Percentiles rank a stretch among this genome's conserved stretches.
These are phyloP conservation scores for Persicaria maculosa DNA, from an alignment of 148 eudicot species.

Conservation along the genomic window DNA sequence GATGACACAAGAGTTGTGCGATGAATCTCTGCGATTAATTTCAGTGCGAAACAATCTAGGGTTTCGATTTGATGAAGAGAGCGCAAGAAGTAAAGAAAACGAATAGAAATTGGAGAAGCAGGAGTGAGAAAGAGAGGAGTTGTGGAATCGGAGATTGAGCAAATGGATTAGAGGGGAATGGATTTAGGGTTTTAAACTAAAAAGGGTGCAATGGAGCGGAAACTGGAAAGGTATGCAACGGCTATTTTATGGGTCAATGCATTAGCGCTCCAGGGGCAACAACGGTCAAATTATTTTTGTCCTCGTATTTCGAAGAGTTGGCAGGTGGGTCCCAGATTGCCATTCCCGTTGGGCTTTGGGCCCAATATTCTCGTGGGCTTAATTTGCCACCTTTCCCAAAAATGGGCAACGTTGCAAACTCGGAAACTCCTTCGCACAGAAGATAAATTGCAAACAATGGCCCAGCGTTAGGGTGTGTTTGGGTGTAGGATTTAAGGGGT, in stretches of 20 bases:
- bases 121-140: not conserved
- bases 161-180: not conserved
- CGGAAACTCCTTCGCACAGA: too few species aligned
- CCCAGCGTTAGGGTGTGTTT: too few species aligned
- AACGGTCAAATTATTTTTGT: not conserved
- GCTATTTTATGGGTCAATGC: not conserved
- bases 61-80: not conserved
- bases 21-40: not conserved
- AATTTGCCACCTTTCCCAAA: too few species aligned
- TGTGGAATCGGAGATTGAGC: conserved; percentile 2
- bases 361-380: not conserved
- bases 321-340: not conserved
- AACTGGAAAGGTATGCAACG: not conserved
- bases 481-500: too few species aligned
- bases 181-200: conserved; percentile 7
- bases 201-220: not conserved
- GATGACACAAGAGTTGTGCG: not conserved
- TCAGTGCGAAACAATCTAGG: not conserved
- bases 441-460: too few species aligned
- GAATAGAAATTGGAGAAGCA: not conserved
- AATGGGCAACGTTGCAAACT: too few species aligned
- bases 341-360: not conserved
- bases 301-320: not conserved
- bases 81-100: not conserved
- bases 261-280: not conserved